phyloP scores from a whole-genome alignment of 2,329 filamentous ascomycete species.

The Trichothecium roseum region DNA sequence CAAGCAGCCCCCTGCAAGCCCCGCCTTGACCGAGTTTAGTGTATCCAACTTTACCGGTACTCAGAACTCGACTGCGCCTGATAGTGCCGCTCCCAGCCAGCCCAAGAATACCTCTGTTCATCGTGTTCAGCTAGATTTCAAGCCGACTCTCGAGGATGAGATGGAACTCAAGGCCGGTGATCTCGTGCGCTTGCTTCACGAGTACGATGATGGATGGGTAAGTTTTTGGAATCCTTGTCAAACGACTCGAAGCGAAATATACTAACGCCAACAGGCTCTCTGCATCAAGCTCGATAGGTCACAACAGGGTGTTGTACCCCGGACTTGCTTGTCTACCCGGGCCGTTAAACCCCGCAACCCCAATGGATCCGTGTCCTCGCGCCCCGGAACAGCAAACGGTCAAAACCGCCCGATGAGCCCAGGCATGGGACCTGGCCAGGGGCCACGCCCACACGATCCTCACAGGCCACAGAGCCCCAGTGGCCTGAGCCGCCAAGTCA shows the following conservation, averaged over 20 bases:
- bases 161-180: conserved; percentile 72
- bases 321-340: conserved; percentile 85
- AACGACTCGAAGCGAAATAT: background rate
- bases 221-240: conserved; percentile 32
- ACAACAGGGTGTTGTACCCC: conserved; percentile 83
- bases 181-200: conserved; percentile 79
- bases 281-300: conserved; percentile 86
- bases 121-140: conserved; percentile 90
- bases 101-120: conserved; percentile 60
- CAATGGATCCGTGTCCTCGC: conserved; percentile 17
- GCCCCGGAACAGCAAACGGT: conserved; percentile 5
- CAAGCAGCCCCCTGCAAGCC: conserved; percentile 36
- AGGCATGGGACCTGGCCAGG: conserved; percentile 25
- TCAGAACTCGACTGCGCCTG: conserved; percentile 18
- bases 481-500: conserved; percentile 28
- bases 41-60: conserved; percentile 42
- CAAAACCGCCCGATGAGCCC: conserved; percentile 5
- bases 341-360: conserved; percentile 75
- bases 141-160: conserved; percentile 86
- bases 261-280: conserved; percentile 55
- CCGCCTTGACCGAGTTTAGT: conserved; percentile 54
- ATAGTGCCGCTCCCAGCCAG: conserved; percentile 39
- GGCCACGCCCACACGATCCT: conserved; percentile 30
- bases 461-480: conserved; percentile 30
- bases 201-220: conserved; percentile 98